Evolutionary conservation across 495 filamentous ascomycete species (phyloP).

Genomic region (Aspergillus hancockii): DNA sequence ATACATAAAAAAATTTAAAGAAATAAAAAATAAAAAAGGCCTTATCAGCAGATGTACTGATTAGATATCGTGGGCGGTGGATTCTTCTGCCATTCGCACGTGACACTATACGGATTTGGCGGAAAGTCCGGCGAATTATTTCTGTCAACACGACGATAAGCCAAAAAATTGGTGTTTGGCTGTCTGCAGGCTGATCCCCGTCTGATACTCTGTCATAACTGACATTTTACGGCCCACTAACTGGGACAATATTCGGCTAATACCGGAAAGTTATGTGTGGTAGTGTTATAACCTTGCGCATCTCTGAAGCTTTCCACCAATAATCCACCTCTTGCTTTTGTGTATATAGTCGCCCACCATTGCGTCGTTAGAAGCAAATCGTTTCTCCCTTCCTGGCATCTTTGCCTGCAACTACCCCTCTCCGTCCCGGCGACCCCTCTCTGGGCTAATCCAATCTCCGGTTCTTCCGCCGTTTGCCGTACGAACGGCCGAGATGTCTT

Average conservation of each 20-base stretch:
- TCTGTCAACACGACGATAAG: conserved; percentile 1
- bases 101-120: conserved; percentile 17
- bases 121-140: conserved; percentile 8
- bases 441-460: conserved; percentile 49
- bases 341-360: conserved; percentile 25
- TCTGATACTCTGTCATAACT: background rate
- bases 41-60: conserved; percentile 19
- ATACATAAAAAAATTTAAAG: background rate
- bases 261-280: conserved; percentile 17
- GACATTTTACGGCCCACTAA: background rate
- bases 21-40: conserved; percentile 7
- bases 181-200: background rate
- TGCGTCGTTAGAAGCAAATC: conserved; percentile 22
- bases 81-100: conserved; percentile 16
- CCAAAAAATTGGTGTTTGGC: background rate
- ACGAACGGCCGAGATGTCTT: conserved; percentile 47
- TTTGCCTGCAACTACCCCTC: conserved; percentile 26
- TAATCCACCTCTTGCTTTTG: conserved; percentile 10
- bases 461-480: conserved; percentile 49
- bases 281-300: conserved; percentile 20
- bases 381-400: conserved; percentile 21
- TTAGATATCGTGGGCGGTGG: conserved; percentile 31
- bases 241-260: conserved; percentile 9
- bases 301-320: conserved; percentile 10
- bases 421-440: conserved; percentile 42